Percentiles rank a stretch among this genome's conserved stretches.
Evolutionary conservation across 108 stramenopile species (phyloP).

Genomic region (Skeletonema marinoi): DNA sequence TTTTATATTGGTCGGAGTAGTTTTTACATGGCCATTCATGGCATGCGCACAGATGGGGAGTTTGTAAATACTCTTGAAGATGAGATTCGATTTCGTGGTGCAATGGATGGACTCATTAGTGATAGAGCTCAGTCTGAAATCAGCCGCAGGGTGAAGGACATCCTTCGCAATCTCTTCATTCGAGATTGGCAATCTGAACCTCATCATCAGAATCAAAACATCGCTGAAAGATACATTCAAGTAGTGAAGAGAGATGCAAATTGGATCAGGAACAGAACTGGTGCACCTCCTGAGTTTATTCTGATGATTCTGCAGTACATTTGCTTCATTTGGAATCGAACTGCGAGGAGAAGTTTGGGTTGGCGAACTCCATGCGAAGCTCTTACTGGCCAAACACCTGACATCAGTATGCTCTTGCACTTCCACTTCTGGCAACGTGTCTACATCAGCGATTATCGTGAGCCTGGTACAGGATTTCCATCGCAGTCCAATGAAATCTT

Average conservation of each 20-base stretch:
- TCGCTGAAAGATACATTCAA: neutral
- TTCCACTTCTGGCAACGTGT: neutral
- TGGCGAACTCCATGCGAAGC: neutral
- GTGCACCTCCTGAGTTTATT: neutral
- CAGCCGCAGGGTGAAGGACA: slow-evolving; percentile 10
- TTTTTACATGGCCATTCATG: slow-evolving; percentile 6
- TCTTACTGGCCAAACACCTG: neutral
- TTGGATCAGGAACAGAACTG: neutral
- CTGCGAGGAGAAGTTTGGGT: neutral
- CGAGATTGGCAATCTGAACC: slow-evolving; percentile 1
- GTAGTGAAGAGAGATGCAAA: neutral
- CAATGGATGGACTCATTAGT: slow-evolving; percentile 11
- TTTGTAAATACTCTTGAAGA: slow-evolving; percentile 30
- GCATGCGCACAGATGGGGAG: slow-evolving; percentile 9
- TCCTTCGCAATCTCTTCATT: slow-evolving; percentile 25
- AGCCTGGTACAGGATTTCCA: neutral
- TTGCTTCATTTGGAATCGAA: neutral
- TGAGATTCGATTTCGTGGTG: slow-evolving; percentile 31
- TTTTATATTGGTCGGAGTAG: neutral
- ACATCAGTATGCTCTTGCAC: neutral
- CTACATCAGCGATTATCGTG: neutral
- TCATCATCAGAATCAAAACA: neutral
- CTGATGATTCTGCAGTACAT: neutral
- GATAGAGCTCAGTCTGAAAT: slow-evolving; percentile 24
- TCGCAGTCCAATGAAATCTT: neutral